These are phyloP conservation scores for Letharia lupina DNA, from an alignment of 495 filamentous ascomycete species.

Conservation along the genomic window DNA sequence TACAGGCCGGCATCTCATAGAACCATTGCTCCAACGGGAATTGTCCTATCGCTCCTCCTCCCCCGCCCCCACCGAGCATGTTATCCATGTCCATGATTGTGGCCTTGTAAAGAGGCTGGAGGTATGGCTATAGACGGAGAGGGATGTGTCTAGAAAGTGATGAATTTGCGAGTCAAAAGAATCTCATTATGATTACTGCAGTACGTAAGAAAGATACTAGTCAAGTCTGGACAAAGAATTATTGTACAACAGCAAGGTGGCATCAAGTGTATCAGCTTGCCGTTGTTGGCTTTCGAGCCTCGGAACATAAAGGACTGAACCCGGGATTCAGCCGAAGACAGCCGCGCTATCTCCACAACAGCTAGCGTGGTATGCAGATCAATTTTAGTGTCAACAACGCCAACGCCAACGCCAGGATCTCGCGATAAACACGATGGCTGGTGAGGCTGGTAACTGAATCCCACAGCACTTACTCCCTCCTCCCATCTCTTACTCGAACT, in stretches of 20 bases:
- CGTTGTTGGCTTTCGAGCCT: background rate
- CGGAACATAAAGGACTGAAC: background rate
- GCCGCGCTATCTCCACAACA: background rate
- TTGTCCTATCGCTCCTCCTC: slow-evolving; percentile 51
- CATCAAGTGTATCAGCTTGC: slow-evolving; percentile 7
- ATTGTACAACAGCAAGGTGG: slow-evolving; percentile 1
- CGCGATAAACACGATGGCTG: slow-evolving; percentile 13
- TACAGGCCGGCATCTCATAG: slow-evolving; percentile 94
- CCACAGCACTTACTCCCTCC: background rate
- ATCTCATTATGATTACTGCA: slow-evolving; percentile 1
- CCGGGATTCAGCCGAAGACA: background rate
- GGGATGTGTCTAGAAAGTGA: background rate
- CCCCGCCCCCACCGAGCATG: slow-evolving; percentile 49
- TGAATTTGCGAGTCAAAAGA: background rate
- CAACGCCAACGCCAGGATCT: background rate
- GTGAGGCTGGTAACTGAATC: slow-evolving; percentile 2
- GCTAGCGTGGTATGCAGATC: background rate
- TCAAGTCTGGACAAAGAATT: background rate
- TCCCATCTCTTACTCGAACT: background rate
- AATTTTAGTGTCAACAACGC: slow-evolving; percentile 1
- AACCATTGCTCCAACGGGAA: slow-evolving; percentile 95
- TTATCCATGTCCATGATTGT: slow-evolving; percentile 51
- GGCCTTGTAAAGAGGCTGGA: background rate
- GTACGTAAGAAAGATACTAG: background rate
- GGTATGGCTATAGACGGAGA: background rate